phyloP scores from a whole-genome alignment of 345 rosid species.

The Laguncularia racemosa region DNA sequence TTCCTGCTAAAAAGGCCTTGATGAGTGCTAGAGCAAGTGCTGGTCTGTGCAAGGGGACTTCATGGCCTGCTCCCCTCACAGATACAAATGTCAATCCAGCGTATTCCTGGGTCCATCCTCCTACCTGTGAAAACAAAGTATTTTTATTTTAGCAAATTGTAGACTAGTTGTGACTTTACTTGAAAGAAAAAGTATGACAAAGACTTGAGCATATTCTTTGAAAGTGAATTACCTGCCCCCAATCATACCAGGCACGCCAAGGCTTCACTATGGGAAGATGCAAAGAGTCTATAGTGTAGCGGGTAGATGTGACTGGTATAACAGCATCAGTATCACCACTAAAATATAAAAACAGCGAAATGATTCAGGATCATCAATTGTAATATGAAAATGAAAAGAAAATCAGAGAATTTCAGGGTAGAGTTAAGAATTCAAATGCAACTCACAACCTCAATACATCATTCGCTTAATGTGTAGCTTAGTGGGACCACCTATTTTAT shows the following conservation, averaged over 20 bases:
- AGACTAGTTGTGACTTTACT: background rate
- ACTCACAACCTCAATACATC: too few species aligned
- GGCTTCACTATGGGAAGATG: conserved; percentile 56
- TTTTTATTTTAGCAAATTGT: background rate
- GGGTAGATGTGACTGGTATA: conserved; percentile 84
- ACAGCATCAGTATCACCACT: conserved; percentile 92
- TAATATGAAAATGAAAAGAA: too few species aligned
- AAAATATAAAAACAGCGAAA: conserved; percentile 3
- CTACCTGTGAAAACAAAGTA: conserved; percentile 46
- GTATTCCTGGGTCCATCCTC: conserved; percentile 91
- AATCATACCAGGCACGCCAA: conserved; percentile 77
- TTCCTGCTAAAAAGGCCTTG: conserved; percentile 69
- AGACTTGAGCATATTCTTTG: background rate
- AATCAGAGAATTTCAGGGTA: too few species aligned
- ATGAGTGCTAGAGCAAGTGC: conserved; percentile 63
- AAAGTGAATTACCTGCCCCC: conserved; percentile 54
- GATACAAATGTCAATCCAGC: conserved; percentile 75
- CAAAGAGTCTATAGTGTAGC: conserved; percentile 76
- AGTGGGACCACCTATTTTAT: too few species aligned
- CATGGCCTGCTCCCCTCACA: conserved; percentile 90
- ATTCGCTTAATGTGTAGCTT: too few species aligned
- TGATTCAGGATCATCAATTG: too few species aligned
- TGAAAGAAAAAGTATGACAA: background rate
- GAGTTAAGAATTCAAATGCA: too few species aligned
- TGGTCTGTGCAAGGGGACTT: conserved; percentile 85